Conservation (phyloP, 306 rosid genomes). For the Casuarina equisetifolia region DNA sequence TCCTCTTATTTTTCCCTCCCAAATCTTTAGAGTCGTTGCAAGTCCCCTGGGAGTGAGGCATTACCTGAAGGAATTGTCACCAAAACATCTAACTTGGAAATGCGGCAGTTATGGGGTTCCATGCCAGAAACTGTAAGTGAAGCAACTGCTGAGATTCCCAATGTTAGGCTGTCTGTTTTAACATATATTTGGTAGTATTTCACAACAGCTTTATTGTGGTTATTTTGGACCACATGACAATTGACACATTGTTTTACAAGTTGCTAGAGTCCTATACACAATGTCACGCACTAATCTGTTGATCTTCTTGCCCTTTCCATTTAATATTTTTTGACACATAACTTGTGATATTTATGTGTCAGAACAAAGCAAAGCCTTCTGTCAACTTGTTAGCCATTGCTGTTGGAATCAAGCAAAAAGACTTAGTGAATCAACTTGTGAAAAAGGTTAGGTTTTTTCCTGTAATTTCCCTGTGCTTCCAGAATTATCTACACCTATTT, state of each 20-base stretch:
- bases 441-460: slow-evolving; percentile 56
- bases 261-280: background rate
- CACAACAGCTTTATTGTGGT: background rate
- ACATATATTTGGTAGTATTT: background rate
- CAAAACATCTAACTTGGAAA: slow-evolving; percentile 43
- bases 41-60: slow-evolving; percentile 33
- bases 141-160: background rate
- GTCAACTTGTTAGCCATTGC: slow-evolving; percentile 79
- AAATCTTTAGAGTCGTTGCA: slow-evolving; percentile 38
- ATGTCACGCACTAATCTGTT: background rate
- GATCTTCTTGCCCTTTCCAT: background rate
- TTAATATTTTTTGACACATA: background rate
- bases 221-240: background rate
- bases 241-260: background rate
- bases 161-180: background rate
- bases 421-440: slow-evolving; percentile 62
- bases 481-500: slow-evolving; percentile 12
- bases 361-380: slow-evolving; percentile 46
- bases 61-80: slow-evolving; percentile 48
- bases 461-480: slow-evolving; percentile 12
- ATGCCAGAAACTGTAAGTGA: slow-evolving; percentile 30
- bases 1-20: background rate
- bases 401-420: slow-evolving; percentile 81
- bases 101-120: slow-evolving; percentile 49
- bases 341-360: slow-evolving; percentile 21